phyloP scores from a whole-genome alignment of 768 basidiomycete genomes.

The Neoboletus magnificus region DNA sequence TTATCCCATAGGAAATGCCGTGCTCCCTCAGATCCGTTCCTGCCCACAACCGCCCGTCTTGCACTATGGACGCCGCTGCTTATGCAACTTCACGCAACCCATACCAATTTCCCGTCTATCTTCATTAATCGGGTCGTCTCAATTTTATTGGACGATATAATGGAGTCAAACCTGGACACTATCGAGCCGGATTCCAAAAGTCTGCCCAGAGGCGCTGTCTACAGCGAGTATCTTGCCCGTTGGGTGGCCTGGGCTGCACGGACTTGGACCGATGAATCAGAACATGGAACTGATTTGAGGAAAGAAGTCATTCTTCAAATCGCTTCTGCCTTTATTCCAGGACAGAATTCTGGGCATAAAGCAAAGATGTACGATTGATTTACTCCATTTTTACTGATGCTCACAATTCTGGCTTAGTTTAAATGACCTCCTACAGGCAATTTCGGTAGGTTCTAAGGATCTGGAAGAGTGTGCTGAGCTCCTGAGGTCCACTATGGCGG shows the following conservation, averaged over 20 bases:
- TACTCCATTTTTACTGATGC: background rate
- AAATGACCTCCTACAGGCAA: conserved; percentile 16
- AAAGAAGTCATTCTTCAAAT: conserved; percentile 46
- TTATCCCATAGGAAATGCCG: conserved; percentile 49
- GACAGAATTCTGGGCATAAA: conserved; percentile 25
- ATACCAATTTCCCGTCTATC: conserved; percentile 49
- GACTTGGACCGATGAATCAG: conserved; percentile 33
- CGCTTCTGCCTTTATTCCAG: conserved; percentile 47
- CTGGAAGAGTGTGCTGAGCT: conserved; percentile 20
- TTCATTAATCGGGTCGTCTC: conserved; percentile 47
- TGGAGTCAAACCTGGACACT: conserved; percentile 10
- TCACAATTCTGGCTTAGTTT: conserved; percentile 21
- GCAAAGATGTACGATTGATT: conserved; percentile 32
- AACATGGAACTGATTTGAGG: conserved; percentile 39
- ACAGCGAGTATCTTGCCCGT: conserved; percentile 58
- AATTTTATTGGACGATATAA: conserved; percentile 26
- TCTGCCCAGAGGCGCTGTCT: conserved; percentile 39
- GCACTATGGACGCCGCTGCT: conserved; percentile 67
- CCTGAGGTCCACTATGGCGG: conserved; percentile 5
- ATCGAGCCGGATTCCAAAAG: conserved; percentile 18
- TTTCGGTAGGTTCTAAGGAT: conserved; percentile 17
- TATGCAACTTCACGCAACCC: conserved; percentile 50
- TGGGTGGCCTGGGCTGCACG: conserved; percentile 67
- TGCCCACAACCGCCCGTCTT: conserved; percentile 51
- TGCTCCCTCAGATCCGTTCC: conserved; percentile 39